Conservation (phyloP, 2,329 filamentous ascomycete species). For the Podosphaera xanthii region DNA sequence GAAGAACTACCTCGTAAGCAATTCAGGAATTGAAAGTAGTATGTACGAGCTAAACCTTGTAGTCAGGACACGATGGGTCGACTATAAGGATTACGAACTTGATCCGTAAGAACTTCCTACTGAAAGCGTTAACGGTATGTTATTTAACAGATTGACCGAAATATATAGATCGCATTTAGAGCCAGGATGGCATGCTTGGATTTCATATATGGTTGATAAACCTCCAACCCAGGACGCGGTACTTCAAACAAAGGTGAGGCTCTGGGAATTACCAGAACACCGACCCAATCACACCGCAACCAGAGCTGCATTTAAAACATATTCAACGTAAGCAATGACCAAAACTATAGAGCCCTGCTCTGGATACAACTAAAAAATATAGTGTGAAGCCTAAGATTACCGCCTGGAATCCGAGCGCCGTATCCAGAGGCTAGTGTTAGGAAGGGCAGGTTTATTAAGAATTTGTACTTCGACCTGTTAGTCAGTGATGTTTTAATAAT, state of each 20-base stretch:
- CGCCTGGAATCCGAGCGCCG: conserved; percentile 26
- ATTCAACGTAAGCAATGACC: conserved; percentile 57
- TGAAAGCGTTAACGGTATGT: conserved; percentile 1
- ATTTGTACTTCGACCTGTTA: not conserved
- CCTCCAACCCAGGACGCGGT: conserved; percentile 58
- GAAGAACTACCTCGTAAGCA: conserved; percentile 73
- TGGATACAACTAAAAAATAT: conserved; percentile 3
- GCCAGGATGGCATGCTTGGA: conserved; percentile 96
- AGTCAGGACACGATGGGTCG: conserved; percentile 94
- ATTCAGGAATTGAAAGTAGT: not conserved
- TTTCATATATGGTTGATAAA: conserved; percentile 79
- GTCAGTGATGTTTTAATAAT: not conserved
- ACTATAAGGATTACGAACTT: conserved; percentile 75
- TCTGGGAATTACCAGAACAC: conserved; percentile 54
- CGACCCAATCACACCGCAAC: conserved; percentile 53
- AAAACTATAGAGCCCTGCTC: not conserved
- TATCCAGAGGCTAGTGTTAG: conserved; percentile 8
- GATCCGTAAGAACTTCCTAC: conserved; percentile 35
- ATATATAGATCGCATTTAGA: conserved; percentile 51
- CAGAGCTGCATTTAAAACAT: conserved; percentile 70
- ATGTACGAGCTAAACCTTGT: conserved; percentile 5
- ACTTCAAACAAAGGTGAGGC: conserved; percentile 39
- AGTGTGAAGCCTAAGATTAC: conserved; percentile 31
- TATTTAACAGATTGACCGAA: not conserved
- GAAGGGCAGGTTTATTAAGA: not conserved